Evolutionary conservation across 2,329 filamentous ascomycete genomes (phyloP).

Genomic region (Rasamsonia emersonii): DNA sequence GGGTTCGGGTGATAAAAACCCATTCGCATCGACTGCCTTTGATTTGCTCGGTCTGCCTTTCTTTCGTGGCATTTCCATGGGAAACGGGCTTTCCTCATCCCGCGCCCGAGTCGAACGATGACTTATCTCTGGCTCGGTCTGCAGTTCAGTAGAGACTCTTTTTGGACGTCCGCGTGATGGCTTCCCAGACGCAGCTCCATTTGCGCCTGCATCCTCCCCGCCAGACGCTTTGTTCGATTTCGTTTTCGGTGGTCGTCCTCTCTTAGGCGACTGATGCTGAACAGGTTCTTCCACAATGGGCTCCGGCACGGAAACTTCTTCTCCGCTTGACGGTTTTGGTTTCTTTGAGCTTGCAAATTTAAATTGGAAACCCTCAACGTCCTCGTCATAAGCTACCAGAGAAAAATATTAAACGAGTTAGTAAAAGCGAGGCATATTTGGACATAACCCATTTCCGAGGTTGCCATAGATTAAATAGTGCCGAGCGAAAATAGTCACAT

Average conservation of each 20-base stretch:
- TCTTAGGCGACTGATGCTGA: conserved; percentile 23
- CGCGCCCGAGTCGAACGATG: conserved; percentile 18
- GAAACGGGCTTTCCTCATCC: conserved; percentile 19
- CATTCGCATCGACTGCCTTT: conserved; percentile 18
- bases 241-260: conserved; percentile 37
- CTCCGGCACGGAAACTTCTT: conserved; percentile 21
- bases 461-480: neutral
- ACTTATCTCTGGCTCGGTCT: conserved; percentile 5
- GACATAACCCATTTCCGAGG: neutral
- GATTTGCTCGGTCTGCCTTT: conserved; percentile 23
- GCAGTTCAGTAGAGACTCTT: conserved; percentile 7
- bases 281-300: conserved; percentile 31
- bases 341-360: conserved; percentile 60
- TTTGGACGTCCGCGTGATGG: conserved; percentile 20
- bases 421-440: neutral
- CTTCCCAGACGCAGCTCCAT: conserved; percentile 12
- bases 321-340: conserved; percentile 40
- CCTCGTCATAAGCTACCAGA: conserved; percentile 55
- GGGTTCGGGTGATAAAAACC: conserved; percentile 21
- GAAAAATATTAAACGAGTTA: neutral
- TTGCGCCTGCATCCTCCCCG: conserved; percentile 11
- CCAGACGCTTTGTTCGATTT: conserved; percentile 25
- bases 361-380: conserved; percentile 70
- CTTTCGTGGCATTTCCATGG: conserved; percentile 25
- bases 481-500: conserved; percentile 14